A percentile compares a stretch with the other conserved stretches of the same genome.
Conservation (phyloP, 768 basidiomycete genomes). For the Hygrophoropsis aurantiaca region DNA sequence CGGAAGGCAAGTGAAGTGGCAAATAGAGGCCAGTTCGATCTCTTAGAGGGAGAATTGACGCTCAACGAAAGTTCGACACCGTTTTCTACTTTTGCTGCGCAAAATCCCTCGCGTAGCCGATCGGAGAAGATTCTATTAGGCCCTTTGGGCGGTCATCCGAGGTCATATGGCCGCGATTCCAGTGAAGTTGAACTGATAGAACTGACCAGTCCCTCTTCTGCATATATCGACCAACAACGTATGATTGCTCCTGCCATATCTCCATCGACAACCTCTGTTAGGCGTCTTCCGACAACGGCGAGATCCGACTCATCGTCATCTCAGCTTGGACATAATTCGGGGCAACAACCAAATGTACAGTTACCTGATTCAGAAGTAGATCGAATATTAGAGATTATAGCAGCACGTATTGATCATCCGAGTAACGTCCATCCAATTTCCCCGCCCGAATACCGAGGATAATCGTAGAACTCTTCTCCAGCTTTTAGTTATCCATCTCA, state of each 20-base stretch:
- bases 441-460: conserved; percentile 4
- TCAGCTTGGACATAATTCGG: too few relatives aligned
- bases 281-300: too few relatives aligned
- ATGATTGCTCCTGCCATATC: too few relatives aligned
- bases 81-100: conserved; percentile 1
- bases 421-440: not conserved
- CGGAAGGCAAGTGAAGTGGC: not conserved
- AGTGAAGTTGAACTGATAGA: too few relatives aligned
- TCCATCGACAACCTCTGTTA: too few relatives aligned
- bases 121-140: conserved; percentile 1
- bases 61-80: not conserved
- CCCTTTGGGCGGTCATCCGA: conserved; percentile 1
- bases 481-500: too few relatives aligned
- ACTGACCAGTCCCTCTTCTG: too few relatives aligned
- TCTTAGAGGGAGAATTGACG: not conserved
- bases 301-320: too few relatives aligned
- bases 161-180: not conserved
- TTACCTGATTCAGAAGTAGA: conserved; percentile 6
- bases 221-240: too few relatives aligned
- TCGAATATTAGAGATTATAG: conserved; percentile 5
- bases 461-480: not conserved
- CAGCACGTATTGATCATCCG: conserved; percentile 6
- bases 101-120: not conserved
- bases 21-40: not conserved
- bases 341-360: too few relatives aligned